A percentile compares a stretch with the other conserved stretches of the same genome.
Evolutionary conservation across 305 asterid genomes (phyloP).

Genomic region (Solanum hybrid): DNA sequence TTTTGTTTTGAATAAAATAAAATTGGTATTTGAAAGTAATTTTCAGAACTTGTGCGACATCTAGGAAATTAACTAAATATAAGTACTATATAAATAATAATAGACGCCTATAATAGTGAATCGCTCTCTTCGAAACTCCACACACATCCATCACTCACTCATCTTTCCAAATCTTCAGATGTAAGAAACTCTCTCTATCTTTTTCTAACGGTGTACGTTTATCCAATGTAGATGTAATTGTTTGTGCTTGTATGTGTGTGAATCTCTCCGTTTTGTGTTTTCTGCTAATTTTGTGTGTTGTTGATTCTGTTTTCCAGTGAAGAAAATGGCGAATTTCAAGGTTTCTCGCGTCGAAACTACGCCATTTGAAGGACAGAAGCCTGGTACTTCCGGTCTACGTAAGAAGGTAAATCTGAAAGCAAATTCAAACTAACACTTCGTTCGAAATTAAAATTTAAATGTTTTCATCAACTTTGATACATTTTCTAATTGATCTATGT

Average conservation of each 20-base stretch:
- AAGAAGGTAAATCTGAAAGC: slow-evolving; percentile 51
- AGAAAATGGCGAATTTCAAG: slow-evolving; percentile 53
- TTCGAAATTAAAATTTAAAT: neutral
- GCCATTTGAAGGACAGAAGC: slow-evolving; percentile 86
- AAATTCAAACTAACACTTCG: neutral
- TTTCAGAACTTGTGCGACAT: neutral
- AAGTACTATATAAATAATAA: neutral
- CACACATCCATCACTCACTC: neutral
- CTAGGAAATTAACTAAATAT: neutral
- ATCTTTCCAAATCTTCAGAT: neutral
- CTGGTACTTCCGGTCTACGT: slow-evolving; percentile 94
- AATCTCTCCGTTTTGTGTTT: neutral
- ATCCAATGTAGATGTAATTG: neutral
- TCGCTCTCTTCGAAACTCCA: neutral
- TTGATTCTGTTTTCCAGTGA: slow-evolving; percentile 8
- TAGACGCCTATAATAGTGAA: neutral
- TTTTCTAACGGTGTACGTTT: neutral
- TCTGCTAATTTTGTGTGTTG: neutral
- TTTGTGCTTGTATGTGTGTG: neutral
- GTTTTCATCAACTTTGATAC: neutral
- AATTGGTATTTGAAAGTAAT: neutral
- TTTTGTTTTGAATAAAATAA: neutral
- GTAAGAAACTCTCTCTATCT: neutral
- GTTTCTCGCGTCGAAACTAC: slow-evolving; percentile 56
- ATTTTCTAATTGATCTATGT: neutral